phyloP scores from a whole-genome alignment of 257 asterid genomes.

The Solanum dulcamara region DNA sequence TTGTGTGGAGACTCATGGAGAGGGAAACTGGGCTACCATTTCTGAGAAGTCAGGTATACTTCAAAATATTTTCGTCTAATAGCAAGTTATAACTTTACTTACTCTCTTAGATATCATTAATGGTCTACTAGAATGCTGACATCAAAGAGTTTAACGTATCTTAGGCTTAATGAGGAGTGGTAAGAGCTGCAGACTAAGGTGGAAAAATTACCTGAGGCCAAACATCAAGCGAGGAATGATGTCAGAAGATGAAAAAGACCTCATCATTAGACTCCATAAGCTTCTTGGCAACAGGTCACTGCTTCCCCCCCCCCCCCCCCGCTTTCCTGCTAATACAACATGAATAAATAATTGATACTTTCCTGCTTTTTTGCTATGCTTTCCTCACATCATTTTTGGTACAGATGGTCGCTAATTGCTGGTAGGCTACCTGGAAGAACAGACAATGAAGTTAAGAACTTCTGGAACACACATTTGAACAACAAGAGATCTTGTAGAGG shows the following conservation, averaged over 20 bases:
- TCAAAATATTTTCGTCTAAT: background rate
- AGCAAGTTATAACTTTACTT: background rate
- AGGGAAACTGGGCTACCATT: conserved; percentile 48
- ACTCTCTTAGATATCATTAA: background rate
- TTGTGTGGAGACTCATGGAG: conserved; percentile 46
- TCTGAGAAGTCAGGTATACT: conserved; percentile 37
- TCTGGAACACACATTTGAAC: conserved; percentile 62
- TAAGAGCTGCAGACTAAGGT: conserved; percentile 57
- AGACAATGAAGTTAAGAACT: conserved; percentile 50
- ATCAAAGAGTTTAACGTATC: background rate
- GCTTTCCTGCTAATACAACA: background rate
- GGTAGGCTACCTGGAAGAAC: conserved; percentile 58
- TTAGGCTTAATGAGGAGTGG: conserved; percentile 37
- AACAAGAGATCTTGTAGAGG: conserved; percentile 24
- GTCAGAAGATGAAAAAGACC: conserved; percentile 50
- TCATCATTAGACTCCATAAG: conserved; percentile 52
- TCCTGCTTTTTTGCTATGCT: background rate
- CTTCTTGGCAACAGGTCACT: conserved; percentile 57
- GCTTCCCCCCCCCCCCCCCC: background rate
- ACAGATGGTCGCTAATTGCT: conserved; percentile 52
- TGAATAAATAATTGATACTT: background rate
- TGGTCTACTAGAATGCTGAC: background rate
- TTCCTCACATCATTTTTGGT: background rate
- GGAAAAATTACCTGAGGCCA: conserved; percentile 59
- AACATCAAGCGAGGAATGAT: conserved; percentile 53